phyloP scores from a whole-genome alignment of 345 rosid genomes.

The Citrus cavaleriei region DNA sequence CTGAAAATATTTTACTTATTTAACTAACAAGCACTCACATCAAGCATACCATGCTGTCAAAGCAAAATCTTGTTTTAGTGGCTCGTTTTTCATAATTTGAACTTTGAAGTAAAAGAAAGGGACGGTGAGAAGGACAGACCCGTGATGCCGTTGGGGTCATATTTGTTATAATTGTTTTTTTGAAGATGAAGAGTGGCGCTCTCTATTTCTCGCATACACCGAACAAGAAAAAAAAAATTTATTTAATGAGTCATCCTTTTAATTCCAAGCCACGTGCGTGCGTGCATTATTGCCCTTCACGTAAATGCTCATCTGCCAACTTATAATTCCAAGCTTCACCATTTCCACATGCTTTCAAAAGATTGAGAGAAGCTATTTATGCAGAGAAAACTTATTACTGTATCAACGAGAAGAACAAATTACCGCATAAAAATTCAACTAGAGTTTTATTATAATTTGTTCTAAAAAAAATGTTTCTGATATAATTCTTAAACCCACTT shows the following conservation, averaged over 20 bases:
- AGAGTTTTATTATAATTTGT: too few species aligned
- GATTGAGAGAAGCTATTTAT: background rate
- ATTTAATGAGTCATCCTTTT: too few species aligned
- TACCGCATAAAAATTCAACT: too few species aligned
- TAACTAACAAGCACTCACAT: too few species aligned
- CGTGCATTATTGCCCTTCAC: slow-evolving; percentile 21
- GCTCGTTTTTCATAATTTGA: background rate
- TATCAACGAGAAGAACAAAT: too few species aligned
- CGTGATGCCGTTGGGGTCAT: background rate
- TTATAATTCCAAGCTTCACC: background rate
- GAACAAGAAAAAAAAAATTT: background rate
- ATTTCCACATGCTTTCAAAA: background rate
- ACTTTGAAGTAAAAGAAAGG: background rate
- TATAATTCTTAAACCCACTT: too few species aligned
- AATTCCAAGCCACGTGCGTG: slow-evolving; percentile 27
- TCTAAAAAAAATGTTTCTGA: too few species aligned
- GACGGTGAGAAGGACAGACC: background rate
- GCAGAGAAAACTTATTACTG: background rate
- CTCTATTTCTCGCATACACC: background rate
- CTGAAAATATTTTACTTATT: too few species aligned
- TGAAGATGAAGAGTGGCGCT: background rate
- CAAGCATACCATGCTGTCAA: background rate
- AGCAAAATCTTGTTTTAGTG: background rate
- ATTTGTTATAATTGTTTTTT: background rate
- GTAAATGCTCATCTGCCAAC: slow-evolving; percentile 12